Conservation (phyloP, 495 filamentous ascomycete species). For the Acidomyces sp. region DNA sequence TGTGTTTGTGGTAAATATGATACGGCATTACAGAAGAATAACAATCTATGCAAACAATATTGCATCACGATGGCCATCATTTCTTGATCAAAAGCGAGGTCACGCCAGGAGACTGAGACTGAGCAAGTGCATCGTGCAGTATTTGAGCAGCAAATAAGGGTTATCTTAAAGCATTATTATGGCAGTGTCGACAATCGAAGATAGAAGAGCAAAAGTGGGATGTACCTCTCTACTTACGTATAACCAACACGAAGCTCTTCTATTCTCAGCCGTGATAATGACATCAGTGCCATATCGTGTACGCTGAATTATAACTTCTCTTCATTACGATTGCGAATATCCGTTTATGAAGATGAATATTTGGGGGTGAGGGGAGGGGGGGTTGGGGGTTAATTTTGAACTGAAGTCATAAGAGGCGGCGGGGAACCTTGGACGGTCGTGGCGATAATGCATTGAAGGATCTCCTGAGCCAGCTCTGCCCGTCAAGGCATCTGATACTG, state of each 20-base stretch:
- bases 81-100: constrained; percentile 1
- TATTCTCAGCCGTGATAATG: background rate
- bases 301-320: too few relatives aligned
- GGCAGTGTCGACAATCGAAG: background rate
- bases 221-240: background rate
- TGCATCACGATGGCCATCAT: constrained; percentile 2
- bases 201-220: background rate
- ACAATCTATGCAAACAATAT: constrained; percentile 23
- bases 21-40: constrained; percentile 22
- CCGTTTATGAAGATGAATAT: too few relatives aligned
- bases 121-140: background rate
- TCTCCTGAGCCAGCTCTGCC: too few relatives aligned
- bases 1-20: constrained; percentile 24
- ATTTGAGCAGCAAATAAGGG: background rate
- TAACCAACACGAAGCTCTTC: background rate
- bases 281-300: background rate
- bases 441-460: too few relatives aligned
- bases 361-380: too few relatives aligned
- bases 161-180: background rate
- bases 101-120: constrained; percentile 5
- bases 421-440: too few relatives aligned
- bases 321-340: too few relatives aligned
- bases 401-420: too few relatives aligned
- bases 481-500: too few relatives aligned
- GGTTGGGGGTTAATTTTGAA: too few relatives aligned